A percentile compares a stretch with the other conserved stretches of the same genome.
phyloP scores from a whole-genome alignment of 208 protist species.

The Endotrypanum monterogeii region DNA sequence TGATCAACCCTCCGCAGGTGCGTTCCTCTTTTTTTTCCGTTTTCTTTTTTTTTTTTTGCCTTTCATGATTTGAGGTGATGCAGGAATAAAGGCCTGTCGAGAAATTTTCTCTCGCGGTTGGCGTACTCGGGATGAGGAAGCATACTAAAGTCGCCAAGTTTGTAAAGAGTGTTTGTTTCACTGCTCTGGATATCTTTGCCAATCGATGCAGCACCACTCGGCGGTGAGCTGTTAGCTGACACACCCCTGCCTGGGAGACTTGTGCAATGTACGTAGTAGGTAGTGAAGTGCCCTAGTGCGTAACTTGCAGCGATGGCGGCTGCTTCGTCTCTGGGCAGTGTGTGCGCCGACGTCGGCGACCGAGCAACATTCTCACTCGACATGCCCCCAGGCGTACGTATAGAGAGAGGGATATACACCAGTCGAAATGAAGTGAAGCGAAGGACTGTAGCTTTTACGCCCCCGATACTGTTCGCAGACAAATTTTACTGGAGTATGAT shows the following conservation, averaged over 20 bases:
- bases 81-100: slow-evolving; percentile 65
- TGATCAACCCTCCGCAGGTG: background rate
- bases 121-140: slow-evolving; percentile 64
- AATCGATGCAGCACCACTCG: background rate
- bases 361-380: background rate
- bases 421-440: no score
- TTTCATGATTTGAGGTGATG: slow-evolving; percentile 39
- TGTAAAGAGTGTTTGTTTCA: background rate
- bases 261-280: slow-evolving; percentile 52
- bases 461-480: no score
- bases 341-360: background rate
- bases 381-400: no score
- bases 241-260: slow-evolving; percentile 22
- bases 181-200: background rate
- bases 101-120: slow-evolving; percentile 25
- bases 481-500: no score
- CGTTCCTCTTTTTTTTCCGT: background rate
- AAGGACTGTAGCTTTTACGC: no score
- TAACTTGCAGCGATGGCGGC: slow-evolving; percentile 28
- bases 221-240: background rate
- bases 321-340: slow-evolving; percentile 16
- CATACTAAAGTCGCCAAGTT: slow-evolving; percentile 52
- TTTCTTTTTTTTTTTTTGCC: background rate
- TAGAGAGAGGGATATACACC: no score
- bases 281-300: slow-evolving; percentile 17